Evolutionary conservation across 1,284 basidiomycete genomes (phyloP), one percentile per base, ranked within the genome.

Genomic region (Ganoderma lingzhi): DNA sequence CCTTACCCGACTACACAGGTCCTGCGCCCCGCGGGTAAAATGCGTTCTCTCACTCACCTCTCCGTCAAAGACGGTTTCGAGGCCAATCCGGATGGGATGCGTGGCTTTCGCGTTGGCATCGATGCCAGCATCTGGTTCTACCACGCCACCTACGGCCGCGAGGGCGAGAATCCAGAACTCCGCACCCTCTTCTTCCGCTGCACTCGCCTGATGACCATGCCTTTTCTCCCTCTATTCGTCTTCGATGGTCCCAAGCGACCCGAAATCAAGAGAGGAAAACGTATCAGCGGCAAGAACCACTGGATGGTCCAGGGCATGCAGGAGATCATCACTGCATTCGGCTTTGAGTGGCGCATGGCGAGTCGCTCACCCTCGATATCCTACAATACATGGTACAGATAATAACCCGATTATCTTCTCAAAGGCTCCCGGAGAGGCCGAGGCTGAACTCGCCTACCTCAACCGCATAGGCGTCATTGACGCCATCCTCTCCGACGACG

Each of bases 231-330:
- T 0, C 84, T 99, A 2, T 98, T 99, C 79, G 95, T 99, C 1
- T 98, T 98, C 77, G 97, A 99, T 80, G 97, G 97, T 0, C 93
- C 94, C 0, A 86, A 90, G 64, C 87, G 96, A 62, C 97, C 97
- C 0, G 84, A 86, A 3, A 81, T 92, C 75, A 99, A 99, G 82
- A 86, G 96, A 37, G 92, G 92, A 10, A 93, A 93, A 80, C 84
- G 86, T 62, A 88, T 93, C 61, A 87, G 84, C 58, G 86, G 84
- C 69, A 87, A 88, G 19, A 80, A 82, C n/a, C 89, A 93, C 76
- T 88, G 87, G 80, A 84, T 93, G 66, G 86, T 87, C 10, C 81
- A 82, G 65, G 86, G 87, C 23, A 94, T 96, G 88, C 93, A 95
- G 79, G 85, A 86, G 48, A 91, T 98, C 64, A 90, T 98, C 5